A percentile compares a stretch with the other conserved stretches of the same genome.
phyloP scores from a whole-genome alignment of 2,329 filamentous ascomycete genomes.

The Apiospora hydei region DNA sequence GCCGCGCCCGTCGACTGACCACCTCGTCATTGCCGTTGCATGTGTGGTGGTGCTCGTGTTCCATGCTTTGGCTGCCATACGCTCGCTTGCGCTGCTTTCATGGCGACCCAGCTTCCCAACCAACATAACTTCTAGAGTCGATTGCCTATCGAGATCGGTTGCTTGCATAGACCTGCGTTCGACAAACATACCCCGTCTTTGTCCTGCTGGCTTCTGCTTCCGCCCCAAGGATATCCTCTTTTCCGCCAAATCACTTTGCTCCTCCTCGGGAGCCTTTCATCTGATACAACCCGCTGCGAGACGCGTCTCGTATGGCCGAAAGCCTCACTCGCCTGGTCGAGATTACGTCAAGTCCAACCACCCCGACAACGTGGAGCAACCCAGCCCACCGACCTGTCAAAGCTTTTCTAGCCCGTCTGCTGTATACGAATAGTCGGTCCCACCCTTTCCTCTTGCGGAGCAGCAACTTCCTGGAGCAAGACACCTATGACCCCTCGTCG shows the following conservation, averaged over 20 bases:
- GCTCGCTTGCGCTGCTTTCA: constrained; percentile 25
- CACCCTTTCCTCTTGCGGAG: constrained; percentile 33
- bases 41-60: neutral
- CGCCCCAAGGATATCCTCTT: constrained; percentile 25
- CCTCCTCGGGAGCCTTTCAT: neutral
- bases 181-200: constrained; percentile 24
- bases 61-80: constrained; percentile 5
- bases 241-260: constrained; percentile 4
- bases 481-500: constrained; percentile 35
- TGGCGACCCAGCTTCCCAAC: constrained; percentile 34
- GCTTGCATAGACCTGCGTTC: constrained; percentile 31
- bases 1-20: neutral
- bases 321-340: constrained; percentile 22
- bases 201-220: constrained; percentile 28
- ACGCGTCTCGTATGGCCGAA: neutral
- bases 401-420: constrained; percentile 31
- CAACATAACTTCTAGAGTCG: constrained; percentile 30
- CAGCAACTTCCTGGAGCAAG: constrained; percentile 30
- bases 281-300: constrained; percentile 3
- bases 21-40: constrained; percentile 5
- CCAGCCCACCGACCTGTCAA: constrained; percentile 27
- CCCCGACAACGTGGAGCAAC: constrained; percentile 19
- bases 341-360: constrained; percentile 31
- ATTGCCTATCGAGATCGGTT: constrained; percentile 34
- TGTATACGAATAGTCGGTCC: constrained; percentile 31